Base-by-base conservation (phyloP, 768 basidiomycete genomes). In the Naganishia onofrii region DNA sequence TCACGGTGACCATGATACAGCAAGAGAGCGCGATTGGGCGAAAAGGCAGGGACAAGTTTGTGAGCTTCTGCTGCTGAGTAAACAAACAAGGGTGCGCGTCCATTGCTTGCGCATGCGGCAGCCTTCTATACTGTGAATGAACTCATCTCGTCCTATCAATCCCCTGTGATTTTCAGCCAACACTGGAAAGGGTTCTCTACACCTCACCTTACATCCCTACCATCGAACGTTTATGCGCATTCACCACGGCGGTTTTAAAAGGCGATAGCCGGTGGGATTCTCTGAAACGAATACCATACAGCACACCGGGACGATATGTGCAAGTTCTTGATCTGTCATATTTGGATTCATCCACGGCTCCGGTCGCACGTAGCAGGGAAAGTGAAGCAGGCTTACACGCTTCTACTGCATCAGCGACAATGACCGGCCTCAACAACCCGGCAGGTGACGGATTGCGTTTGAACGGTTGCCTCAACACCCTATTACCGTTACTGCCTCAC, bases 251-350 rank as follows among this genome's bases (percentile, higher is more conserved):
- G 28, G 84, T 94, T 1, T 82, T 84, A 70, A 74, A 77, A 34
- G 88, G 88, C 8, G 92, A 95, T 71, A 84, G 86, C 74, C 86
- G 85, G 76, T 95, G 93, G 93, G 91, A 93, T 75, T 90, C 91
- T 53, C 87, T 95, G 68, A 87, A 90, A 64, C 86, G 93, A 60
- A 92, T 90, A 73, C 90, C 90, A 0, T 90, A 89, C 75, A 93
- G 92, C 4, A 85, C 89, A 0, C 93, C 93, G 1, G 93, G 93
- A 32, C 85, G 93, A 77, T 94, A 91, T 89, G 87, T 95, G 0
- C 89, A 88, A 70, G 80, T 78, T 12, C 83, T 96, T 28, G 89
- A 95, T 79, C 81, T 96, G 7, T 48, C 65, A 29, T 21, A 67
- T 4, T n/a, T 64, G 51, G 63, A 70, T n/a, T 19, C 36, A 17